Base-by-base conservation (phyloP, 2,329 filamentous ascomycete genomes). In the Trichoderma sp. region DNA sequence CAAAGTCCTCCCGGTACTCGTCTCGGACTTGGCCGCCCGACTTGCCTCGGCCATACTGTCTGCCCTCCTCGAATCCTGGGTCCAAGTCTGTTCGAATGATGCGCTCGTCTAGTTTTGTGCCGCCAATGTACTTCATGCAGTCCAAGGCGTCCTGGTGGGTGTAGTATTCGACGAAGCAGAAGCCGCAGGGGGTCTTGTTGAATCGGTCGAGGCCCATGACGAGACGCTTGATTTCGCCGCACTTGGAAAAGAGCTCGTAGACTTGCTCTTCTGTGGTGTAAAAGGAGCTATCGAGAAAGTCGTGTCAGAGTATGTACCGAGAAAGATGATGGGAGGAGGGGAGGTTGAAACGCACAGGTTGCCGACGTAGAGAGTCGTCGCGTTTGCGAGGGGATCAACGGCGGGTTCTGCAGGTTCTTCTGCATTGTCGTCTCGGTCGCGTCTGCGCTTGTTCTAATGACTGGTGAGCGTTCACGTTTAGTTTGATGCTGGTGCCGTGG, bases 111-210 rank as follows among this genome's bases (percentile, higher is more conserved):
- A 99, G 88, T 85, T 99, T 99, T 43, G 96, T 99, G 71, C 96
- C 96, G 70, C 96, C 96, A 78, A 99, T 92, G 81, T 98, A 99
- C 84, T 98, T 99, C 91, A 99, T 91, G 83, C 95, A 98, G 81
- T 99, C 96, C 64, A 99, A 88, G 9, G 96, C 96, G 81, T 99
- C 96, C 80, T 97, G 92, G 81, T 98, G 96, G 34, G 92, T 98
- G 85, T 98, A 98, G 85, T 99, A 99, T 84, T 99, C 96, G 78
- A 99, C 96, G 80, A 99, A 99, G 86, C 96, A 99, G 87, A 99
- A 99, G 53, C 96, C 96, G 82, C 96, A 99, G 1, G 96, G 96
- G 0, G 96, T 99, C 85, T 99, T 99, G 82, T 92, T 93, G 86
- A 96, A 97, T 71, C 96, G 92, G 81, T 99, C 96, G 67, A 99